Evolutionary conservation across 495 filamentous ascomycete species (phyloP), one percentile per base, ranked within the genome.

Genomic region (Podospora sp.): DNA sequence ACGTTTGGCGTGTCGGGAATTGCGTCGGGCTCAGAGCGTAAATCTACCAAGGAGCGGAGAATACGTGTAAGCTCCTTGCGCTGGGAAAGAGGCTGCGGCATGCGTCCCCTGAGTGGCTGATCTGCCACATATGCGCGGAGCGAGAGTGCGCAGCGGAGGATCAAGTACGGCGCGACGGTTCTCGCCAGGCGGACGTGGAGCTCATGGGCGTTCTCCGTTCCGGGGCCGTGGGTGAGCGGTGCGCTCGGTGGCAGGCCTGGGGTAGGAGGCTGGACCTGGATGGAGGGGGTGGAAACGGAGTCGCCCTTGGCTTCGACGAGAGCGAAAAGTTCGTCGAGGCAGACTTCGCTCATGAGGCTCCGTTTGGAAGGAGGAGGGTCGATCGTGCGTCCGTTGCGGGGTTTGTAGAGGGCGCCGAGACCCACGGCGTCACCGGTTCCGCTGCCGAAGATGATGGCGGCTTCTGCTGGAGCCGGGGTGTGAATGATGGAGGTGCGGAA

Each of bases 101-200:
- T 94, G n/a, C 88, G 82, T 0, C 95, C 96, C 18, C 95, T 84
- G 12, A 99, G 81, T 18, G 95, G 95, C 72, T 97, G 95, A 76
- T 99, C 95, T 6, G 93, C 90, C 55, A 94, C 89, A 72, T 96
- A 97, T 3, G 88, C 82, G 59, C 92, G 87, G 29, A 99, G 76
- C 0, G 92, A 88, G 8, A 97, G 80, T 1, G 91, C 92, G 25
- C 87, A 88, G 6, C 95, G 89, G 5, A 97, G 83, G 58, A 98
- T 91, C 0, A 98, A 81, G 69, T 92, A 95, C 0, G 94, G 93
- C 2, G 92, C 89, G 2, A 90, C 87, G 0, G 90, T 90, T 70
- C 88, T 85, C 0, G 94, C 91, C 24, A 99, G 86, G 8, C 87
- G 76, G 46, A 87, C 78, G 63, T 81, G 77, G 14, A 85, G 70